phyloP scores from a whole-genome alignment of 352 stramenopile species.

The Phytophthora ohioensis region DNA sequence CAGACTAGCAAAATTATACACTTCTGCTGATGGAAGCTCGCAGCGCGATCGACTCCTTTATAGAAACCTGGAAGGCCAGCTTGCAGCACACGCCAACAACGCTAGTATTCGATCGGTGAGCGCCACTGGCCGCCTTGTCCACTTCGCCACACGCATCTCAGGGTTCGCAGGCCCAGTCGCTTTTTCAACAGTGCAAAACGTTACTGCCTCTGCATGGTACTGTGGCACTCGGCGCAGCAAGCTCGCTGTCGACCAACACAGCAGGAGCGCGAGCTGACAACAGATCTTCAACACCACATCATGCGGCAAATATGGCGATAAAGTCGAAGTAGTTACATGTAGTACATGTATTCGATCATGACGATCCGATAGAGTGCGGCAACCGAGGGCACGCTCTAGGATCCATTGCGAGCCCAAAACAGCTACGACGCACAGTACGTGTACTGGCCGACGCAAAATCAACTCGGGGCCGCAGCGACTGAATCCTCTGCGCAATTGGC shows the following conservation, averaged over 20 bases:
- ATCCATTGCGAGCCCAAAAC: no score
- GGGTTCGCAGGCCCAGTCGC: constrained; percentile 5
- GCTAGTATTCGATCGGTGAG: no score
- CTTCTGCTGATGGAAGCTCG: no score
- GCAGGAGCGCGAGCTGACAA: not conserved
- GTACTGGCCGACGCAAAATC: no score
- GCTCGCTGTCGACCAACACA: not conserved
- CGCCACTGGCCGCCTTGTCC: not conserved
- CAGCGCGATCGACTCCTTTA: not conserved
- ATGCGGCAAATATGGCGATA: no score
- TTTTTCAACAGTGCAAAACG: constrained; percentile 19
- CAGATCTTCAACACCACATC: not conserved
- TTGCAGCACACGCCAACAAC: no score
- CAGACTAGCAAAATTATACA: no score
- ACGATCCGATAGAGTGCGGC: no score
- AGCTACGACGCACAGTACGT: no score
- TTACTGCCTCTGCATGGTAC: not conserved
- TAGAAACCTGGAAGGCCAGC: not conserved
- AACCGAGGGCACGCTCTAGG: no score
- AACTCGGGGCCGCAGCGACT: not conserved
- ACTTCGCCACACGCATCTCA: constrained; percentile 13
- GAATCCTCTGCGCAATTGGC: not conserved
- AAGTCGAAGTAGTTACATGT: no score
- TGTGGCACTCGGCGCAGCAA: not conserved
- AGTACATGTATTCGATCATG: no score